Evolutionary conservation across 805 yeast species (phyloP).

Genomic region (Cyberlindnera subsufficiens): DNA sequence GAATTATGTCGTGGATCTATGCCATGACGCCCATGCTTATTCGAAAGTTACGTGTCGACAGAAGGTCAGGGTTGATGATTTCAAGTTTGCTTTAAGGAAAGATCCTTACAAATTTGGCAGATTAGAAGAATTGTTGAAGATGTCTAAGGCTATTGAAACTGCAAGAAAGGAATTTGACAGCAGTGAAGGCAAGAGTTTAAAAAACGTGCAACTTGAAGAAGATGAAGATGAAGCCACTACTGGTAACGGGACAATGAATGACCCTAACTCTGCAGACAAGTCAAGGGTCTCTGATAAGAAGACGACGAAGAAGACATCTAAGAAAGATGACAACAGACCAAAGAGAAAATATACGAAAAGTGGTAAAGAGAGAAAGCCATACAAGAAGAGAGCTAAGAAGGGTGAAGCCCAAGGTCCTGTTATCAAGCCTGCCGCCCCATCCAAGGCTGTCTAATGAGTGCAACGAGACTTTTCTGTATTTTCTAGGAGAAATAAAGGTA

Average conservation of each 20-base stretch:
- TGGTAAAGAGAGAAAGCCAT: conserved; percentile 28
- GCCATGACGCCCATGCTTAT: conserved; percentile 47
- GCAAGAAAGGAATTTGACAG: conserved; percentile 67
- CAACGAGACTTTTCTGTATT: background rate
- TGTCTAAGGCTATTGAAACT: conserved; percentile 56
- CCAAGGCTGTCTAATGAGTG: conserved; percentile 3
- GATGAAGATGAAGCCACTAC: conserved; percentile 25
- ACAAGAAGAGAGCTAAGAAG: conserved; percentile 26
- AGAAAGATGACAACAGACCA: conserved; percentile 17
- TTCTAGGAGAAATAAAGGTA: background rate
- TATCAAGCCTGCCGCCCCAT: conserved; percentile 11
- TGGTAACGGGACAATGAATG: conserved; percentile 22
- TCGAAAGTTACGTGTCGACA: conserved; percentile 48
- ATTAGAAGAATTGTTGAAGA: conserved; percentile 53
- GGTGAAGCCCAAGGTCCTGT: conserved; percentile 12
- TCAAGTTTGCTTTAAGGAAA: conserved; percentile 60
- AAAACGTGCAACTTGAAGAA: conserved; percentile 20
- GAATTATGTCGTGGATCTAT: conserved; percentile 54
- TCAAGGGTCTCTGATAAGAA: conserved; percentile 5
- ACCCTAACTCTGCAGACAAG: conserved; percentile 7
- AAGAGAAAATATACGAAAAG: conserved; percentile 26
- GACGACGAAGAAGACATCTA: conserved; percentile 6
- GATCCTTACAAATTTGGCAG: conserved; percentile 68
- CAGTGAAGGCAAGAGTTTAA: conserved; percentile 41
- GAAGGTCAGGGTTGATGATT: conserved; percentile 67